These are phyloP conservation scores for Sungouiella blattae DNA, from an alignment of 805 yeast species.

Conservation along the genomic window DNA sequence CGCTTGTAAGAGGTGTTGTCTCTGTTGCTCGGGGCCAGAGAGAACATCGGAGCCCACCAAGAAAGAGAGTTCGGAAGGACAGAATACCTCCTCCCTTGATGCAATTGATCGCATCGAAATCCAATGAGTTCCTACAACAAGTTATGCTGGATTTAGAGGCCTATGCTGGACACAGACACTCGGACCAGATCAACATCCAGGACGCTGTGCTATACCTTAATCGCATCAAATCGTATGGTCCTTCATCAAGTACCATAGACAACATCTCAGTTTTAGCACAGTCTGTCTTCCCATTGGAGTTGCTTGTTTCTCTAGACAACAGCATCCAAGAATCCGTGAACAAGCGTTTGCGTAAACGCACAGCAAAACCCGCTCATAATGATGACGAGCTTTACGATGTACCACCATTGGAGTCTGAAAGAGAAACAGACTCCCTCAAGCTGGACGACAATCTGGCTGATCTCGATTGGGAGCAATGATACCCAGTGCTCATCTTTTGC, in stretches of 20 bases:
- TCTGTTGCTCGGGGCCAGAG: conserved; percentile 9
- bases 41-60: conserved; percentile 1
- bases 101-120: conserved; percentile 22
- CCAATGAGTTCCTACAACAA: conserved; percentile 28
- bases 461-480: not conserved
- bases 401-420: conserved; percentile 19
- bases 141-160: conserved; percentile 33
- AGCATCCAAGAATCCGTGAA: conserved; percentile 17
- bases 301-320: conserved; percentile 29
- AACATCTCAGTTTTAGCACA: conserved; percentile 31
- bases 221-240: conserved; percentile 23
- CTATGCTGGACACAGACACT: conserved; percentile 31
- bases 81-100: conserved; percentile 12
- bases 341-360: not conserved
- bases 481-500: too few relatives aligned
- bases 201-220: conserved; percentile 36
- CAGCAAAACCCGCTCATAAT: too few relatives aligned
- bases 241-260: conserved; percentile 14
- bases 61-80: conserved; percentile 2
- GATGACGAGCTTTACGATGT: conserved; percentile 29
- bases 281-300: conserved; percentile 34
- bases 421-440: not conserved
- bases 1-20: conserved; percentile 10
- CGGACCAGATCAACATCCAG: conserved; percentile 25
- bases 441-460: not conserved